Percentiles rank a stretch among this genome's conserved stretches.
phyloP scores from a whole-genome alignment of 768 basidiomycete genomes.

The Epithele typhae region DNA sequence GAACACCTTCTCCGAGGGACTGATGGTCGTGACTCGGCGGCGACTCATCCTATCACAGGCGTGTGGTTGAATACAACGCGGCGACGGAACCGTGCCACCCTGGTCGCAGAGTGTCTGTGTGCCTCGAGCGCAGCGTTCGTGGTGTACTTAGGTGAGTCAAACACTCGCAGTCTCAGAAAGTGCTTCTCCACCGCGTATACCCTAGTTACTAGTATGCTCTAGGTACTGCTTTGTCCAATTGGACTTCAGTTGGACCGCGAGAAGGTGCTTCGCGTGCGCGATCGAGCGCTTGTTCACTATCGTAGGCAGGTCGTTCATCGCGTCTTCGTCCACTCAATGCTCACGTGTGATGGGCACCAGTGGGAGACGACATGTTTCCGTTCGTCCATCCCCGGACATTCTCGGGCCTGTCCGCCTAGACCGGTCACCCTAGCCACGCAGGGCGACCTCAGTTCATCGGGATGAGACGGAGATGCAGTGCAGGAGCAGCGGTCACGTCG shows the following conservation, averaged over 20 bases:
- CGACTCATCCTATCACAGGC: no score
- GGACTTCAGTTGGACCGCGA: neutral
- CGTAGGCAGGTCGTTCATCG: neutral
- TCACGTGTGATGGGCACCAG: conserved; percentile 2
- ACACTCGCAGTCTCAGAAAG: neutral
- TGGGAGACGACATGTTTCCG: neutral
- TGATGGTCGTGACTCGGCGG: no score
- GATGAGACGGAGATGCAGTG: no score
- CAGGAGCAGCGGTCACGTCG: no score
- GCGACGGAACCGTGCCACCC: conserved; percentile 4
- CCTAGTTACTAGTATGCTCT: no score
- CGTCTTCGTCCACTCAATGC: neutral
- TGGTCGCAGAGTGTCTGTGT: neutral
- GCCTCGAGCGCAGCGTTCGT: neutral
- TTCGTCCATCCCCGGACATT: neutral
- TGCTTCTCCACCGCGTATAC: no score
- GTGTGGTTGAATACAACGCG: neutral
- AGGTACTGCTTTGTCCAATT: neutral
- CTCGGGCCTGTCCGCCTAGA: conserved; percentile 2
- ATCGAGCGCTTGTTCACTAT: conserved; percentile 1
- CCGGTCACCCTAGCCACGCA: no score
- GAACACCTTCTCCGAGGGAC: no score
- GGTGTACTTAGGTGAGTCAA: neutral
- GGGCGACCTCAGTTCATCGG: no score
- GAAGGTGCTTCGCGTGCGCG: conserved; percentile 4